Conservation (phyloP, 2,329 filamentous ascomycete genomes). For the Metarhizium guizhouense region DNA sequence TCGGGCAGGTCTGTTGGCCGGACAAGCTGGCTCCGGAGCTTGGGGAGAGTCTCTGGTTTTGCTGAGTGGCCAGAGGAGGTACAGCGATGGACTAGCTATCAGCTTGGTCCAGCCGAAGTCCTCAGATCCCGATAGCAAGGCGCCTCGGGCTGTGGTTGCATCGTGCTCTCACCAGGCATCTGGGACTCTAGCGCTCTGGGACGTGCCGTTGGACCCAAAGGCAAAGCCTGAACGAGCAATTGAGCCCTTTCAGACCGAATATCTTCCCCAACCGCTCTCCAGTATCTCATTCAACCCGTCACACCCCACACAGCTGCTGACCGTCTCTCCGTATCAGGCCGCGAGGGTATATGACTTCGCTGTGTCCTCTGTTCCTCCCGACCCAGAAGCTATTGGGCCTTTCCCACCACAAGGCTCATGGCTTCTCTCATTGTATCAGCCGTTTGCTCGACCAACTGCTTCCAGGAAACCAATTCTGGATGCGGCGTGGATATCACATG, state of each 20-base stretch:
- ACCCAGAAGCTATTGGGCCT: slow-evolving; percentile 40
- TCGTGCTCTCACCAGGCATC: slow-evolving; percentile 51
- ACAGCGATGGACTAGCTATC: slow-evolving; percentile 47
- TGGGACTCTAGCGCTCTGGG: slow-evolving; percentile 50
- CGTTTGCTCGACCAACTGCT: slow-evolving; percentile 39
- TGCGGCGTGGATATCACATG: slow-evolving; percentile 52
- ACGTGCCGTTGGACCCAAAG: slow-evolving; percentile 39
- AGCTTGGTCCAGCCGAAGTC: slow-evolving; percentile 36
- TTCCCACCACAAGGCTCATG: slow-evolving; percentile 53
- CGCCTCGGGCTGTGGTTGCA: slow-evolving; percentile 44
- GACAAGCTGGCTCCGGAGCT: slow-evolving; percentile 48
- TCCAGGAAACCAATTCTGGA: slow-evolving; percentile 52
- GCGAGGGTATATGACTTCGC: slow-evolving; percentile 56
- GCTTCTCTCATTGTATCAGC: slow-evolving; percentile 53
- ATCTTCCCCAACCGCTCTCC: slow-evolving; percentile 43
- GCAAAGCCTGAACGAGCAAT: slow-evolving; percentile 19
- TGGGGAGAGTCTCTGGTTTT: slow-evolving; percentile 53
- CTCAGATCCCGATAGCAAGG: slow-evolving; percentile 26
- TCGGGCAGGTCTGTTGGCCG: slow-evolving; percentile 39
- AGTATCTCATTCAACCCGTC: slow-evolving; percentile 53
- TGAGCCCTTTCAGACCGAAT: slow-evolving; percentile 52
- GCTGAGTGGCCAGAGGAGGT: slow-evolving; percentile 43
- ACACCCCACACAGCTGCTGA: slow-evolving; percentile 48
- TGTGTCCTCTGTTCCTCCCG: slow-evolving; percentile 39
- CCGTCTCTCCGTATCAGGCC: slow-evolving; percentile 44